Base-by-base conservation (phyloP, 306 rosid species). In the Lathyrus aphaca region DNA sequence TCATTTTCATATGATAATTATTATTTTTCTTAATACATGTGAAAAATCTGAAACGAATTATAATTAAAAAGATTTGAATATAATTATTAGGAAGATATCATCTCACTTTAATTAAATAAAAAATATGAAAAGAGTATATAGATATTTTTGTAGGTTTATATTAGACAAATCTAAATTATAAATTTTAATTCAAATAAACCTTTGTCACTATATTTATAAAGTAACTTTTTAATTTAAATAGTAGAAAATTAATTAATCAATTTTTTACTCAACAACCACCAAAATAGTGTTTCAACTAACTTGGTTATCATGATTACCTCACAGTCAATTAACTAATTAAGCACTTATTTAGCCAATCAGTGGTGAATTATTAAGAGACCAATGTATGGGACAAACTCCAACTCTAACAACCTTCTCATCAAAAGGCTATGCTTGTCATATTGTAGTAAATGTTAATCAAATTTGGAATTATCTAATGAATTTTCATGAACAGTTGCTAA, bases 391-490 rank as follows among this genome's bases (percentile, higher is more conserved):
- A 74, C 74, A 81, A 73, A 64, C 58, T 50, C 74, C 65, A 73
- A 77, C 71, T 51, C 74, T 59, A 73, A 77, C 74, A 30, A 69
- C 68, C 68, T 55, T 70, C 68, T 37, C 16, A 45, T 50, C 37
- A 69, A 77, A 82, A 82, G 82, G 56, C 58, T 43, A 40, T 37
- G 17, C 62, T 82, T 70, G 80, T 78, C 86, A 76, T 69, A 35
- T 77, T 73, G 18, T 25, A 37, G 50, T 9, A 25, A 54, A 45
- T 62, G 55, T 59, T 3, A 76, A 53, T 59, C 45, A 7, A 71
- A 70, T 15, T 66, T 72, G 59, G 71, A 80, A 50, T 44, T 61
- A 50, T 64, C 38, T 59, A 39, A 57, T 64, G 40, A 25, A 48
- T 43, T 69, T 63, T 42, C 48, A 29, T 54, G 59, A 63, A 74